A percentile compares a stretch with the other conserved stretches of the same genome.
phyloP scores from a whole-genome alignment of 2,329 filamentous ascomycete species.

The Arthroderma sp. region DNA sequence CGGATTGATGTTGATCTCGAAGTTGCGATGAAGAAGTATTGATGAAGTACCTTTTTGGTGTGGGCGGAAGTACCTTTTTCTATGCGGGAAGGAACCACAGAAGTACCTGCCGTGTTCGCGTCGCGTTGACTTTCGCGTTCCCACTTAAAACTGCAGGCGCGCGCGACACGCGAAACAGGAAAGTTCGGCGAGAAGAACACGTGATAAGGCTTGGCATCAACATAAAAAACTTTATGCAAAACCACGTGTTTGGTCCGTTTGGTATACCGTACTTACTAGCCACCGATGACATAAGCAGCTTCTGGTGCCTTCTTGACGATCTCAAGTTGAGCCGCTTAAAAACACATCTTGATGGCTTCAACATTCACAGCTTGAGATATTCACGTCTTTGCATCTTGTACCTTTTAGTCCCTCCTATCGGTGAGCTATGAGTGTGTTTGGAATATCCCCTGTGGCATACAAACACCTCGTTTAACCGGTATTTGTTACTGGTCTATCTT shows the following conservation, averaged over 20 bases:
- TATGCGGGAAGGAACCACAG: no score
- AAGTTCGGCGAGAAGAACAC: conserved; percentile 6
- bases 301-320: background rate
- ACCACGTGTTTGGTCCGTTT: background rate
- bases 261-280: background rate
- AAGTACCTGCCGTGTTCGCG: conserved; percentile 7
- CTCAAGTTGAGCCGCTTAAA: no score
- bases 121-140: conserved; percentile 2
- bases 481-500: no score
- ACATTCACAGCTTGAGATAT: no score
- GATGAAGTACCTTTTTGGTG: conserved; percentile 14
- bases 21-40: conserved; percentile 8
- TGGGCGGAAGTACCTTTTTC: conserved; percentile 1
- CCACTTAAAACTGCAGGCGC: conserved; percentile 11
- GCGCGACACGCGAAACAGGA: conserved; percentile 11
- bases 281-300: background rate
- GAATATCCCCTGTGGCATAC: no score
- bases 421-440: no score
- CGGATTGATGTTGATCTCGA: conserved; percentile 6
- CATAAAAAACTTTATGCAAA: conserved; percentile 5
- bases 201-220: conserved; percentile 6
- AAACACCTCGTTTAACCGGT: no score
- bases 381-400: no score
- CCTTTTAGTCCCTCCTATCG: no score
- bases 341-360: no score